Percentiles rank a stretch among this genome's conserved stretches.
These are phyloP conservation scores for Cystofilobasidium bisporidii DNA, from an alignment of 768 basidiomycete genomes.

Conservation along the genomic window DNA sequence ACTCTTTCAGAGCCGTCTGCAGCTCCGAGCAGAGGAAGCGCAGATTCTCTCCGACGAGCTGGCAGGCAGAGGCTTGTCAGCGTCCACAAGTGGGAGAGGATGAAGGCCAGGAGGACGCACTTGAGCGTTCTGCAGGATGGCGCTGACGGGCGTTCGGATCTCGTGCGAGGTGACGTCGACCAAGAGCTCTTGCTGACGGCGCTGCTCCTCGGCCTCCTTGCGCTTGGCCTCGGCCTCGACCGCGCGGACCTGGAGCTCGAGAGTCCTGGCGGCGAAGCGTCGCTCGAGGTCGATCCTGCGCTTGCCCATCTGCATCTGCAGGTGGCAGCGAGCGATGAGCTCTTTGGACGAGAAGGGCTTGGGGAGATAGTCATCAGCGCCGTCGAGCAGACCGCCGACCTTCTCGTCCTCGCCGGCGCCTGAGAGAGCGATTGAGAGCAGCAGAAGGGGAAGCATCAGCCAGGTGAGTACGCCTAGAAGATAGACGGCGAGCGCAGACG, in stretches of 20 bases:
- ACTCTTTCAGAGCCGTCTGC: background rate
- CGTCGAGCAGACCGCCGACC: constrained; percentile 41
- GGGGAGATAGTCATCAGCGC: constrained; percentile 40
- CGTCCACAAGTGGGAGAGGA: background rate
- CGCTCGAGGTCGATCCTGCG: constrained; percentile 28
- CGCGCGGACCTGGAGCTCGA: constrained; percentile 30
- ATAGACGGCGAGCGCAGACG: background rate
- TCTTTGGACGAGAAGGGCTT: constrained; percentile 44
- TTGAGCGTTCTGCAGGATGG: constrained; percentile 32
- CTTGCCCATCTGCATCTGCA: constrained; percentile 44
- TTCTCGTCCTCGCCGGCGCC: constrained; percentile 41
- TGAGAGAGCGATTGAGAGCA: background rate
- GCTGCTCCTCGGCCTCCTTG: constrained; percentile 33
- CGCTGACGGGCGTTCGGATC: constrained; percentile 35
- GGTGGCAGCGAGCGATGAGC: constrained; percentile 41
- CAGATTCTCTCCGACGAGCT: constrained; percentile 16
- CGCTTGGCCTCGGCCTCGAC: constrained; percentile 35
- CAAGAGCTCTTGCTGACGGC: constrained; percentile 42
- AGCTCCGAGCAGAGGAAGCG: background rate
- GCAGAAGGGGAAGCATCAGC: too few species aligned
- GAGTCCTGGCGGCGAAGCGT: constrained; percentile 16
- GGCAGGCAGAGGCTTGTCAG: too few species aligned
- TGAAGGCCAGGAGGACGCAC: background rate
- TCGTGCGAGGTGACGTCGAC: constrained; percentile 40
- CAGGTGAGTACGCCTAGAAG: too few species aligned